Percentiles rank a stretch among this genome's conserved stretches.
phyloP scores from a whole-genome alignment of 495 filamentous ascomycete species.

The Thozetella sp. region DNA sequence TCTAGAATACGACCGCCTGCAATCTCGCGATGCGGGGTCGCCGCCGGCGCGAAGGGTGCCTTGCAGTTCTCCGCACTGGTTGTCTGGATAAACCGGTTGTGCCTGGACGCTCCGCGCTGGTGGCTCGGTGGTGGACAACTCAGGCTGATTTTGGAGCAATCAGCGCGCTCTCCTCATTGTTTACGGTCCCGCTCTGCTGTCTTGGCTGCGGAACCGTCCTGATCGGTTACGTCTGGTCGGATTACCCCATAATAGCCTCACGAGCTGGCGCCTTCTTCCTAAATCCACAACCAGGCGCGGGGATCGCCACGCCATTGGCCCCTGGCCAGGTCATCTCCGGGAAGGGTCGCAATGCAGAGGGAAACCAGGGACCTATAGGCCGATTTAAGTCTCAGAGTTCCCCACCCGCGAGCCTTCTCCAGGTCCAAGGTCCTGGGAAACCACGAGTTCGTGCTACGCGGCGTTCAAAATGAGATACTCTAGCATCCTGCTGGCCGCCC shows the following conservation, averaged over 20 bases:
- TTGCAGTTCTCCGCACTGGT: conserved; percentile 2
- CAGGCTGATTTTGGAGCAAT: conserved; percentile 15
- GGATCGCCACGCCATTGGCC: background rate
- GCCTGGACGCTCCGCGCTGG: background rate
- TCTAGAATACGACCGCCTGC: background rate
- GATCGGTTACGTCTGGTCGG: background rate
- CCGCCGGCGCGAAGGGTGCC: background rate
- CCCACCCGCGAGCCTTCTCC: conserved; percentile 1
- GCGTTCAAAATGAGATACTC: conserved; percentile 13
- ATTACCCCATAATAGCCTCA: background rate
- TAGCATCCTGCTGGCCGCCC: conserved; percentile 10
- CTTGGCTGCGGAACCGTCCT: conserved; percentile 1
- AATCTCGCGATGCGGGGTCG: background rate
- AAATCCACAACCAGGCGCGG: background rate
- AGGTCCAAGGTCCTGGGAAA: conserved; percentile 7
- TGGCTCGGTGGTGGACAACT: conserved; percentile 3
- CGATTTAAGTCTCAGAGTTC: background rate
- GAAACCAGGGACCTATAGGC: background rate
- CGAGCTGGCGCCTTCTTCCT: background rate
- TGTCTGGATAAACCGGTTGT: background rate
- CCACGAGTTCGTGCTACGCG: background rate
- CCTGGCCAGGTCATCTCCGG: background rate
- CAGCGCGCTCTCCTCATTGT: conserved; percentile 5
- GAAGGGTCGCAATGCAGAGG: background rate
- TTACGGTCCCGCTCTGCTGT: background rate